These are phyloP conservation scores for Thermomucor indicae-seudaticae DNA, from an alignment of 371 early-diverging fungal genomes.

Conservation along the genomic window DNA sequence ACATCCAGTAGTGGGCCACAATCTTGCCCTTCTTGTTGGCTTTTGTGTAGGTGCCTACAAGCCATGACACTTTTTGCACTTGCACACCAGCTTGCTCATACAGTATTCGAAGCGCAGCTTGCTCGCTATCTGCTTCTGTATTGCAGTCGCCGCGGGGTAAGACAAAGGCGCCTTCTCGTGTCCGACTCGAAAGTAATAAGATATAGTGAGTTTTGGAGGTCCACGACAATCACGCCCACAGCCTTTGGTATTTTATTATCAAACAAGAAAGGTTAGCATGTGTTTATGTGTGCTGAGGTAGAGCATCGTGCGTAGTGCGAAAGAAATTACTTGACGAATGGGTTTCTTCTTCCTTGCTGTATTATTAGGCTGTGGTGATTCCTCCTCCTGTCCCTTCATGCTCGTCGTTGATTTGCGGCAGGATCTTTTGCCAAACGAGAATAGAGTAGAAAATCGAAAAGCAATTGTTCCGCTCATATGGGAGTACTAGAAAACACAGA, in stretches of 20 bases:
- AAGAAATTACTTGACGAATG: constrained; percentile 6
- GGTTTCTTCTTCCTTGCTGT: constrained; percentile 11
- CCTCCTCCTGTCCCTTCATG: too few relatives aligned
- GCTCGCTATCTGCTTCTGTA: constrained; percentile 25
- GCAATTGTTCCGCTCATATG: too few relatives aligned
- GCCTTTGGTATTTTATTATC: constrained; percentile 13
- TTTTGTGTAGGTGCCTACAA: constrained; percentile 35
- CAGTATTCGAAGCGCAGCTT: constrained; percentile 34
- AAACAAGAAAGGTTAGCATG: not conserved
- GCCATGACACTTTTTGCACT: constrained; percentile 11
- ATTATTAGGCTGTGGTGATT: too few relatives aligned
- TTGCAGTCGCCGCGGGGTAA: constrained; percentile 38
- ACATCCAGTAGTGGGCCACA: constrained; percentile 42
- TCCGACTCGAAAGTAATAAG: constrained; percentile 27
- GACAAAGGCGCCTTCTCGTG: constrained; percentile 30
- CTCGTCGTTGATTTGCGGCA: too few relatives aligned
- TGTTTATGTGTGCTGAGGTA: not conserved
- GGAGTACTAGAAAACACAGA: too few relatives aligned
- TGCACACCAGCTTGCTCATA: constrained; percentile 27
- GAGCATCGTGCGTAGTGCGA: not conserved
- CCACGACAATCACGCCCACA: constrained; percentile 33
- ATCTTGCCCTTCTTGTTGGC: constrained; percentile 41
- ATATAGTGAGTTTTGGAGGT: constrained; percentile 21
- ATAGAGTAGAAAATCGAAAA: too few relatives aligned
- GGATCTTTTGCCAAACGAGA: too few relatives aligned